phyloP scores from a whole-genome alignment of 345 rosid genomes.

The Trapa incisa region DNA sequence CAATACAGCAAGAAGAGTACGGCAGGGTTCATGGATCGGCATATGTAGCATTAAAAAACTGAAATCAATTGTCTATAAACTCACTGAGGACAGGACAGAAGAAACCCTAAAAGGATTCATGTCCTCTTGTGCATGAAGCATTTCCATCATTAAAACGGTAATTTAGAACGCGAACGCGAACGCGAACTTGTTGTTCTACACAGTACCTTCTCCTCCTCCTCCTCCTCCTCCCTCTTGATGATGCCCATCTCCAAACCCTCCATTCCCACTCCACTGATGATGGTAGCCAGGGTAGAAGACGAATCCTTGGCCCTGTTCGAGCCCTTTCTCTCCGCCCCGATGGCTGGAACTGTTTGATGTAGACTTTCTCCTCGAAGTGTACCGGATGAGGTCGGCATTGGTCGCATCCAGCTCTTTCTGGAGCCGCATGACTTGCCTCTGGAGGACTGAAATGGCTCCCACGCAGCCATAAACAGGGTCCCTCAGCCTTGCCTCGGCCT shows the following conservation, averaged over 20 bases:
- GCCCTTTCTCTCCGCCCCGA: background rate
- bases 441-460: conserved; percentile 48
- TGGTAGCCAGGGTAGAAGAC: background rate
- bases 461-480: conserved; percentile 60
- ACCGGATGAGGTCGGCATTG: conserved; percentile 36
- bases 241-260: conserved; percentile 2
- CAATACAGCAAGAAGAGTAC: background rate
- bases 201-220: background rate
- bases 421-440: conserved; percentile 35
- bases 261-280: conserved; percentile 1
- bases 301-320: background rate
- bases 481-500: conserved; percentile 47
- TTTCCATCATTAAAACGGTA: background rate
- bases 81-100: background rate
- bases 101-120: conserved; percentile 1
- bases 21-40: background rate
- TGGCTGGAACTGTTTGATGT: background rate
- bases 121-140: too few species aligned
- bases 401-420: conserved; percentile 46
- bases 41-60: background rate
- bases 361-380: conserved; percentile 1
- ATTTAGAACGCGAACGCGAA: background rate
- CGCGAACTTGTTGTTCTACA: background rate
- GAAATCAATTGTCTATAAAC: background rate
- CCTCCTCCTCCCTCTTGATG: background rate